Conservation (phyloP, 148 eudicot species). For the Silene uniflora region DNA sequence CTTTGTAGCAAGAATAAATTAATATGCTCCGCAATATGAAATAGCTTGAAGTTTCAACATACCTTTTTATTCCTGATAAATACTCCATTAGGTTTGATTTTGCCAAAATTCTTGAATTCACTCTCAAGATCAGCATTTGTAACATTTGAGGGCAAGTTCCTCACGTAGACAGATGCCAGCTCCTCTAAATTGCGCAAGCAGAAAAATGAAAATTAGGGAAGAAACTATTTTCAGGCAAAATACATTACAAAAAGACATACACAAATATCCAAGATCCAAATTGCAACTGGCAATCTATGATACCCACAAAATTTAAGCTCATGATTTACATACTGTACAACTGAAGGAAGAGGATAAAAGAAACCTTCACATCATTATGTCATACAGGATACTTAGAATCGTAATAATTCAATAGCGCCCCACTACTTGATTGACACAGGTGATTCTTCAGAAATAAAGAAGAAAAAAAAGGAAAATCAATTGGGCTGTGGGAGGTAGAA, state of each 20-base stretch:
- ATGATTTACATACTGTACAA: not conserved
- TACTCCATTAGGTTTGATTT: slow-evolving; percentile 66
- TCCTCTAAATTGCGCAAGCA: slow-evolving; percentile 39
- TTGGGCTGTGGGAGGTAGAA: not conserved
- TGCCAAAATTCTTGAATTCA: slow-evolving; percentile 82
- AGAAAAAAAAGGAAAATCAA: not conserved
- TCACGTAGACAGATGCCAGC: slow-evolving; percentile 76
- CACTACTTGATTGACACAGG: not conserved
- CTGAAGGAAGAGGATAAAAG: too few species aligned
- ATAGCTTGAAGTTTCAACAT: not conserved
- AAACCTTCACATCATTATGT: not conserved
- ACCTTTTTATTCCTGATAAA: slow-evolving; percentile 69
- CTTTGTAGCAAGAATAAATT: not conserved
- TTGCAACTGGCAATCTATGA: not conserved
- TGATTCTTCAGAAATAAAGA: not conserved
- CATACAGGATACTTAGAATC: not conserved
- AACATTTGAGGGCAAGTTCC: slow-evolving; percentile 70
- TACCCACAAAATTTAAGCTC: not conserved
- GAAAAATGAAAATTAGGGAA: not conserved
- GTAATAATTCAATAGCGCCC: too few species aligned
- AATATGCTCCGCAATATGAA: not conserved
- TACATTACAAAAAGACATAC: not conserved
- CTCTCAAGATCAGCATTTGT: slow-evolving; percentile 63
- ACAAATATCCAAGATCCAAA: slow-evolving; percentile 6
- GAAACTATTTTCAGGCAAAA: not conserved